These are phyloP conservation scores for Apophysomyces trapeziformis DNA, from an alignment of 371 early-diverging fungal species.

Conservation along the genomic window DNA sequence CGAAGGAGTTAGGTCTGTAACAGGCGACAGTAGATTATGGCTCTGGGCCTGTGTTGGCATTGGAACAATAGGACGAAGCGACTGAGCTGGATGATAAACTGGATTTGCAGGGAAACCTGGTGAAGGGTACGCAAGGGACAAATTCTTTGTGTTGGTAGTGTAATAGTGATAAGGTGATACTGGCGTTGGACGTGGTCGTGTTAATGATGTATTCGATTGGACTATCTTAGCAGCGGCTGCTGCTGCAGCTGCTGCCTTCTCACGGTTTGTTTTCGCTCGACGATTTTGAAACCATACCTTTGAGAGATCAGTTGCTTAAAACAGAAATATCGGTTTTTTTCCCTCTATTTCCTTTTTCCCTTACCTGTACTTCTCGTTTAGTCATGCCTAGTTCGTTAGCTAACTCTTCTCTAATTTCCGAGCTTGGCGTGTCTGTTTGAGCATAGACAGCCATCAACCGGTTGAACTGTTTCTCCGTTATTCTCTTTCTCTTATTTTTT, in stretches of 20 bases:
- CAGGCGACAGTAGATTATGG: neutral
- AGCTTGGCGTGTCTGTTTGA: constrained; percentile 3
- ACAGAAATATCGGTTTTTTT: neutral
- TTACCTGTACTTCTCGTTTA: constrained; percentile 6
- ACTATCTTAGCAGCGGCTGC: neutral
- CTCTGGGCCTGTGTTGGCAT: neutral
- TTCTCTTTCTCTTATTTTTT: constrained; percentile 3
- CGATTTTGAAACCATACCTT: constrained; percentile 97
- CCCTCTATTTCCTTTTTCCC: neutral
- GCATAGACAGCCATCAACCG: constrained; percentile 4
- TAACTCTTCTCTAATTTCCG: neutral
- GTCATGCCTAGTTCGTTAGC: constrained; percentile 1
- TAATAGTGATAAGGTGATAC: neutral
- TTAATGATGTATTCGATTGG: neutral
- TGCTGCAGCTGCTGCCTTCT: neutral
- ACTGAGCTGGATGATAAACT: neutral
- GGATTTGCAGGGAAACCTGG: neutral
- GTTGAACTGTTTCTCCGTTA: neutral
- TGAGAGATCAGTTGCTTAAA: neutral
- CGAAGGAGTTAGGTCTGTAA: neutral
- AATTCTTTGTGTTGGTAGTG: neutral
- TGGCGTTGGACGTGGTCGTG: neutral
- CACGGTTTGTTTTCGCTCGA: constrained; percentile 57
- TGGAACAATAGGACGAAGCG: constrained; percentile 4
- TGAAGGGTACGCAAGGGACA: neutral